Percentiles rank a stretch among this genome's conserved stretches.
These are phyloP conservation scores for Thecaphora frezii DNA, from an alignment of 1,284 basidiomycete species.

Conservation along the genomic window DNA sequence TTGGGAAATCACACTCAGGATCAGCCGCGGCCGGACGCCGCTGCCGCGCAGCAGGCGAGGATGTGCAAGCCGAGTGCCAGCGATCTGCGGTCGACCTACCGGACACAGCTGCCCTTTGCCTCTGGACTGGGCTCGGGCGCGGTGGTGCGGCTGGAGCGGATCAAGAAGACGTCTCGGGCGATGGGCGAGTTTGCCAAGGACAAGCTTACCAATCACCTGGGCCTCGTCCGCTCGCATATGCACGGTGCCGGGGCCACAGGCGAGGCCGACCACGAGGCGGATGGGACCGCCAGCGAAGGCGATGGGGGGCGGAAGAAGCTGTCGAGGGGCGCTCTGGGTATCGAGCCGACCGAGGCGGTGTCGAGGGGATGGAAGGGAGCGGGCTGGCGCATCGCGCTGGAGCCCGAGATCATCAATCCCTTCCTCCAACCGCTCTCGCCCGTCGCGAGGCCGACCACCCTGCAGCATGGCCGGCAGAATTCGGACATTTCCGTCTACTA, in stretches of 20 bases:
- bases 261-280: background rate
- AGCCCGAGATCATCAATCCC: background rate
- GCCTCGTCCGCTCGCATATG: constrained; percentile 10
- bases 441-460: background rate
- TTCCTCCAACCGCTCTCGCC: background rate
- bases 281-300: constrained; percentile 9
- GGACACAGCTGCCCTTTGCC: constrained; percentile 20
- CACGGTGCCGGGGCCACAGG: background rate
- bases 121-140: constrained; percentile 22
- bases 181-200: constrained; percentile 27
- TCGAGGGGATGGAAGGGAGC: constrained; percentile 36
- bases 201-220: constrained; percentile 4
- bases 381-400: constrained; percentile 26
- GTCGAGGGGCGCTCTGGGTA: constrained; percentile 23
- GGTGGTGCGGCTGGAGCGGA: constrained; percentile 25
- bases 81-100: constrained; percentile 25
- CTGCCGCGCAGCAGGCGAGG: constrained; percentile 6
- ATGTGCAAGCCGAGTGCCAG: constrained; percentile 16
- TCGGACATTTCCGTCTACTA: constrained; percentile 21
- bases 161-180: constrained; percentile 18
- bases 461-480: constrained; percentile 10
- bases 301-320: constrained; percentile 9
- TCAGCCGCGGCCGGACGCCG: constrained; percentile 10
- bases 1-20: background rate
- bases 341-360: constrained; percentile 31